phyloP scores from a whole-genome alignment of 805 yeast species.

The Kregervanrija delftensis region DNA sequence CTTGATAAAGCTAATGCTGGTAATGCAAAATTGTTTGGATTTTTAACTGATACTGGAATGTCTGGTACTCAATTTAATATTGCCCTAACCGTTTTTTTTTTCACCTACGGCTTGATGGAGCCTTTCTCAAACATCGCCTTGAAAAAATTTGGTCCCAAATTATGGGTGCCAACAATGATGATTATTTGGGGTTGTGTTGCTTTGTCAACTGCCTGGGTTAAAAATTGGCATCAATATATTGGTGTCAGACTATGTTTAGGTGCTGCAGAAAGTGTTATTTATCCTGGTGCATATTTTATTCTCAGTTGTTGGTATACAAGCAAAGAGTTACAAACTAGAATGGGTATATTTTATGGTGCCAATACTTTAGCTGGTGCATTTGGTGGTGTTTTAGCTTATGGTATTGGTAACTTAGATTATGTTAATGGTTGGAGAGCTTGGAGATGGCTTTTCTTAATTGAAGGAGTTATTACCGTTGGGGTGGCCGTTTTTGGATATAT shows the following conservation, averaged over 20 bases:
- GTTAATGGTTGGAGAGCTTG: slow-evolving; percentile 35
- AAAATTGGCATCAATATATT: slow-evolving; percentile 9
- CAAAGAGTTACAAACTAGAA: slow-evolving; percentile 31
- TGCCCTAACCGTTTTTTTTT: no score
- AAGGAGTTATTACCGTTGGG: slow-evolving; percentile 35
- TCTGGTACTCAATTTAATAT: no score
- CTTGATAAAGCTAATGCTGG: no score
- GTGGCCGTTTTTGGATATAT: slow-evolving; percentile 26
- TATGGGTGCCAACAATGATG: no score
- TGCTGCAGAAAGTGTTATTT: slow-evolving; percentile 35
- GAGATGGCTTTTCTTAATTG: slow-evolving; percentile 47
- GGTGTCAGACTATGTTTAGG: slow-evolving; percentile 34
- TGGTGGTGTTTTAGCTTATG: slow-evolving; percentile 33
- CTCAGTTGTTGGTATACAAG: slow-evolving; percentile 34
- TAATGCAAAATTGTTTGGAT: no score
- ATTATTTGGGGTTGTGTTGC: no score
- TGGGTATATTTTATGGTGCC: slow-evolving; percentile 32
- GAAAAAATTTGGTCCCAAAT: no score
- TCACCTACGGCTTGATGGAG: no score
- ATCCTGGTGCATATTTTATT: slow-evolving; percentile 34
- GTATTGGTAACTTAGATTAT: slow-evolving; percentile 28
- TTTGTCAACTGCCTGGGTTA: no score
- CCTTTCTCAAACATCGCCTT: no score
- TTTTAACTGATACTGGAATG: no score
- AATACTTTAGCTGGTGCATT: slow-evolving; percentile 30